Conservation (phyloP, 495 filamentous ascomycete species). For the Podospora sp. region DNA sequence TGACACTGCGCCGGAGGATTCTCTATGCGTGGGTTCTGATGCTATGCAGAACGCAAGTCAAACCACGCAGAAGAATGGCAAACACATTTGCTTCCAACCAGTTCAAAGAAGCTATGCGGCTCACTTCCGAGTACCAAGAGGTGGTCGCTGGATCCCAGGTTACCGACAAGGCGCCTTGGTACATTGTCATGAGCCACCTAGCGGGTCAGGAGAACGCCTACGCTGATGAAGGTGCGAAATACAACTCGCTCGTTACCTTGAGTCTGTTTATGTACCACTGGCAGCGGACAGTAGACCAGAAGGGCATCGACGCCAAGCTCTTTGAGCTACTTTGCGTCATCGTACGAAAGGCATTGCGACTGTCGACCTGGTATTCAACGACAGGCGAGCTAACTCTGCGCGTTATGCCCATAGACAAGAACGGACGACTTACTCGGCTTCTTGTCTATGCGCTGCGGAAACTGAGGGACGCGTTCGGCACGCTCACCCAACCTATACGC, state of each 20-base stretch:
- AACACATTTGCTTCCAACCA: neutral
- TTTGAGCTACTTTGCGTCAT: conserved; percentile 29
- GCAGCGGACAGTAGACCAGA: conserved; percentile 9
- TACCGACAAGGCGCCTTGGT: conserved; percentile 30
- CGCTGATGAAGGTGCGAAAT: conserved; percentile 7
- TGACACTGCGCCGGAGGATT: conserved; percentile 24
- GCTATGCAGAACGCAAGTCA: conserved; percentile 36
- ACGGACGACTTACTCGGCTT: neutral
- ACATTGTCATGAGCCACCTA: conserved; percentile 31
- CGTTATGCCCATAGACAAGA: neutral
- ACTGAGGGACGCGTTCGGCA: neutral
- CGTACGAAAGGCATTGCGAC: conserved; percentile 27
- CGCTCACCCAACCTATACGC: neutral
- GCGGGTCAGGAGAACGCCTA: conserved; percentile 25
- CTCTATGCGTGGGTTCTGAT: conserved; percentile 46
- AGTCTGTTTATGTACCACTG: conserved; percentile 25
- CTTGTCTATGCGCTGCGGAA: neutral
- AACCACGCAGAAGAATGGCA: neutral
- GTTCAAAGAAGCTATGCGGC: conserved; percentile 26
- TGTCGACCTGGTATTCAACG: neutral
- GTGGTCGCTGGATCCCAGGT: neutral
- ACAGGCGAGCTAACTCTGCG: neutral
- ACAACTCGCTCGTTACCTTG: conserved; percentile 24
- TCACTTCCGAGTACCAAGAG: conserved; percentile 25
- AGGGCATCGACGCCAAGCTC: conserved; percentile 24